Base-by-base conservation (phyloP, 2,329 filamentous ascomycete genomes). In the Biscogniauxia mediterranea region DNA sequence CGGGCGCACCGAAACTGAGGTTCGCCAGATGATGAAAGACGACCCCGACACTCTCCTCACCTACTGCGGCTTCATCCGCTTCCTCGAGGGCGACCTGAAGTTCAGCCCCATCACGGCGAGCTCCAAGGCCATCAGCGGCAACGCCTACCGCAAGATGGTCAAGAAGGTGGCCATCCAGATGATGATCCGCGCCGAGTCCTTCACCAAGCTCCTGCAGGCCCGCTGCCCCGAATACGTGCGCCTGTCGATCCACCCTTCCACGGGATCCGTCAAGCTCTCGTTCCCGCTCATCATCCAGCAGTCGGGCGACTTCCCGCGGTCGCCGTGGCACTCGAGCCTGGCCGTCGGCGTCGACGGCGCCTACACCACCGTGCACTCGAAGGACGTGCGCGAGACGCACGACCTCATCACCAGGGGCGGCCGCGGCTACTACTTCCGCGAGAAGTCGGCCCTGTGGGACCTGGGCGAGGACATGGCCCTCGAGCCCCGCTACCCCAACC, bases 201-300 rank as follows among this genome's bases (percentile, higher is more conserved):
- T 55, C 20, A 57, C 53, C 42, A 60, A 57, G 23, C 56, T 55
- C 55, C 46, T 42, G 49, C 6, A 17, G 21, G 21, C 38, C 5
- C 17, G 38, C 46, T 84, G 78, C 55, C 74, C 75, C 0, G 69
- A 79, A 4, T 74, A 82, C 38, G 66, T 85, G 19, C 77, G 81
- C 0, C 73, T 85, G 0, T 83, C 80, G 0, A 85, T 85, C 5
- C 83, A 85, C 60, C 76, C 76, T 2, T 84, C 81, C 0, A 77
- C 75, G 0, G 77, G 76, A 0, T 73, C 75, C 0, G 69, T 67
- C 15, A 85, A 85, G 64, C 69, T 85, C 1, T 80, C 81, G 8
- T 76, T 85, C 56, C 76, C 74, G 46, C 68, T 81, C 0, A 68
- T 85, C 1, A 76, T 79, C 0, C 80, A 77, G 0, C 72, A 72